Percentiles rank a stretch among this genome's conserved stretches.
Evolutionary conservation across 2,329 filamentous ascomycete species (phyloP).

Genomic region (Epichloe festucae): DNA sequence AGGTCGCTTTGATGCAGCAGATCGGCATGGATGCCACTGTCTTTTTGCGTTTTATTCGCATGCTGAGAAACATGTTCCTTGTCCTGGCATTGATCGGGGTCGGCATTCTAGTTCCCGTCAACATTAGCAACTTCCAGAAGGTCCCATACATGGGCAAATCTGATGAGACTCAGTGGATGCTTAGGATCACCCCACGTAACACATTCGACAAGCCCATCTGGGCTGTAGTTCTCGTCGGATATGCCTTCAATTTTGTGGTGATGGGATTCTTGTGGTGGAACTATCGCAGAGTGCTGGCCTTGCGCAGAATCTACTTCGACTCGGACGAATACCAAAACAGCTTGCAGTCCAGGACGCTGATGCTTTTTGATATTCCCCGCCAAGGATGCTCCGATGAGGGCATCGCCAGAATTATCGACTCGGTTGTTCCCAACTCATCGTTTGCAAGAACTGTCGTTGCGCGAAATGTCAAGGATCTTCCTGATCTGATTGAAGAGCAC

Average conservation of each 20-base stretch:
- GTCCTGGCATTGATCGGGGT: slow-evolving; percentile 60
- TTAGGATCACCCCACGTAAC: slow-evolving; percentile 45
- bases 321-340: slow-evolving; percentile 80
- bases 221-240: slow-evolving; percentile 46
- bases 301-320: slow-evolving; percentile 72
- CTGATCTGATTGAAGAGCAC: slow-evolving; percentile 73
- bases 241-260: slow-evolving; percentile 60
- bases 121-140: slow-evolving; percentile 37
- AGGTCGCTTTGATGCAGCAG: slow-evolving; percentile 64
- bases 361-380: slow-evolving; percentile 72
- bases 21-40: slow-evolving; percentile 85
- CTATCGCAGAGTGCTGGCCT: slow-evolving; percentile 56
- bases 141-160: slow-evolving; percentile 5
- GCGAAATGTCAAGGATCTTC: slow-evolving; percentile 83
- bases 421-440: slow-evolving; percentile 63
- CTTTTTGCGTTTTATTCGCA: slow-evolving; percentile 76
- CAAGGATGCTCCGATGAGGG: slow-evolving; percentile 74
- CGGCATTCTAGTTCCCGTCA: slow-evolving; percentile 68
- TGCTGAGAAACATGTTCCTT: slow-evolving; percentile 86
- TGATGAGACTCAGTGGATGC: slow-evolving; percentile 31
- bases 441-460: slow-evolving; percentile 73
- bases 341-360: slow-evolving; percentile 61
- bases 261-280: slow-evolving; percentile 82
- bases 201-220: slow-evolving; percentile 41
- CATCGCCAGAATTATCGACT: slow-evolving; percentile 69